Base-by-base conservation (phyloP, 768 basidiomycete species). In the Sarcodon sp. region DNA sequence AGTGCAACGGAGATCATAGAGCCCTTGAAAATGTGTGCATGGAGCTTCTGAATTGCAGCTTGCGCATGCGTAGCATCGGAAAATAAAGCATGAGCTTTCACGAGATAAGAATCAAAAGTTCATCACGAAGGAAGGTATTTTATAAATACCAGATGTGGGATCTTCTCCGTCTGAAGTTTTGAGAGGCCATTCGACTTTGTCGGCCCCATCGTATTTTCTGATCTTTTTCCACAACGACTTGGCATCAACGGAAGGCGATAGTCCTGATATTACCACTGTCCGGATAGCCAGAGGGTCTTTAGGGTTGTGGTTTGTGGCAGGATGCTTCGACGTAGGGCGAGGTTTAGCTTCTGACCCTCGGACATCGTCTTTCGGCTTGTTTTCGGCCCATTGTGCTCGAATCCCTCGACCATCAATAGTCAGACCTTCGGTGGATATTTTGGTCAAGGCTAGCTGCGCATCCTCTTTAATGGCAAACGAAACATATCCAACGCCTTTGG, bases 401-500 rank as follows among this genome's bases (percentile, higher is more conserved):
- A 96, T 61, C 52, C 68, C 77, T 50, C 92, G 71, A 10, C 80
- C 81, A 18, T 79, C 79, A 16, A 88, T 67, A 7, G 61, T 63
- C 36, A 94, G 72, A 0, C 79, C 80, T 38, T 85, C 76, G 50
- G 75, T 70, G 33, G 74, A 67, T 45, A 87, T 72, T 39, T 77
- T 75, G 45, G 79, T 73, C 47, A 81, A 77, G 3, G 83, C 83
- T 34, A 70, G 61, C 57, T 88, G 76, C 6, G 92, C 94, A 64
- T 98, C 96, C 57, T 96, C 88, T 48, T 75, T 78, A 48, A 90
- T 71, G 0, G 91, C 80, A 64, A 94, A 98, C 0, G 89, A 83
- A 52, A 97, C 89, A 60, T 96, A 98, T 51, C 96, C 96, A 16
- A 98, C 92, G 53, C 94, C 94, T 61, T 97, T 96, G 1, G 90